A percentile compares a stretch with the other conserved stretches of the same genome.
Evolutionary conservation across 192 early-diverging fungal species (phyloP).

Genomic region (Spizellomyces punctatus): DNA sequence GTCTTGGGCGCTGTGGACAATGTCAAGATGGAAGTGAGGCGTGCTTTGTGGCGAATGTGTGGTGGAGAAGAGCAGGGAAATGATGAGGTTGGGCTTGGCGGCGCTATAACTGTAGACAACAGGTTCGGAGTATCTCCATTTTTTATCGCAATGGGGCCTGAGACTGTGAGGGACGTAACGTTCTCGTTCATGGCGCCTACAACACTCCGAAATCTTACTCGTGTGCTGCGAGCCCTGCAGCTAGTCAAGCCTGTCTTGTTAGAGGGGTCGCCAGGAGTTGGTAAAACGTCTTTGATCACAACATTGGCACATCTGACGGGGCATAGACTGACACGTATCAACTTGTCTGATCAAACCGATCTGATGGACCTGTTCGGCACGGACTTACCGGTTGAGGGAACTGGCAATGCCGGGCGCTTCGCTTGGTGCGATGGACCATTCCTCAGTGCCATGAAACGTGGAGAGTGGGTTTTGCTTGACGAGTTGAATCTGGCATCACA

Average conservation of each 20-base stretch:
- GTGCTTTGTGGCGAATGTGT: slow-evolving; percentile 15
- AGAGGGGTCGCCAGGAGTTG: slow-evolving; percentile 97
- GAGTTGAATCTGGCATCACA: slow-evolving; percentile 99
- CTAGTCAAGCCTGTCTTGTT: slow-evolving; percentile 88
- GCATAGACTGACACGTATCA: slow-evolving; percentile 88
- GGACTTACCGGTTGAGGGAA: slow-evolving; percentile 92
- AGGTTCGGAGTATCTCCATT: slow-evolving; percentile 83
- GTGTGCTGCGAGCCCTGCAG: slow-evolving; percentile 88
- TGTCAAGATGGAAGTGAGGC: slow-evolving; percentile 8
- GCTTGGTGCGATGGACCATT: slow-evolving; percentile 98
- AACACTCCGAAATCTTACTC: slow-evolving; percentile 81
- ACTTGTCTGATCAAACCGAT: slow-evolving; percentile 98
- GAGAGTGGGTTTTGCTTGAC: slow-evolving; percentile 97
- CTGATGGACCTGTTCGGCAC: slow-evolving; percentile 98
- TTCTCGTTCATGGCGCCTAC: slow-evolving; percentile 92
- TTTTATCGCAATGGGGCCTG: slow-evolving; percentile 66
- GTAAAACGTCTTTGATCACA: slow-evolving; percentile 90
- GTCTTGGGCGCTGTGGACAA: slow-evolving; percentile 29
- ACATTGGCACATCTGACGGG: slow-evolving; percentile 82
- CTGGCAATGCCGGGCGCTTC: slow-evolving; percentile 79
- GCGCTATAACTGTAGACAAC: slow-evolving; percentile 11
- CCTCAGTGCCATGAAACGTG: slow-evolving; percentile 90
- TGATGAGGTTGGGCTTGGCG: slow-evolving; percentile 17
- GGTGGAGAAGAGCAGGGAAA: slow-evolving; percentile 1
- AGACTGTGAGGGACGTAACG: slow-evolving; percentile 51